Conservation (phyloP, 139 green algal genomes). For the Chlorella ohadii region DNA sequence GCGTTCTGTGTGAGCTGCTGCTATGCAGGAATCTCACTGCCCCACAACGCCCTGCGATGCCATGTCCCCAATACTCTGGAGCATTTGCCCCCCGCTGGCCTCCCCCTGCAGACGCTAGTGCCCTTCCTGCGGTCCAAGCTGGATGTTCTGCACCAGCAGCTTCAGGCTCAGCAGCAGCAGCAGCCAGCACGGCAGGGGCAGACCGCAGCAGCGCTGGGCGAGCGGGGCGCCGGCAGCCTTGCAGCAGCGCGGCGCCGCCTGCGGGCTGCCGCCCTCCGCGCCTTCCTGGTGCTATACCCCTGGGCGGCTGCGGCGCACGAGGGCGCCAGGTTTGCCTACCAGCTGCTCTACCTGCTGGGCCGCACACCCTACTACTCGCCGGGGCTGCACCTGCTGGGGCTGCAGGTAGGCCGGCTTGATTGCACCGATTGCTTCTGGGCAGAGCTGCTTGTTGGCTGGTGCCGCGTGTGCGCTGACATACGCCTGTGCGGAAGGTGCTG, state of each 20-base stretch:
- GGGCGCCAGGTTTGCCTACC: slow-evolving; percentile 67
- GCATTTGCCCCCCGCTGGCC: too few relatives aligned
- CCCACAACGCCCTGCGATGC: too few relatives aligned
- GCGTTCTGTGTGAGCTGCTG: not conserved
- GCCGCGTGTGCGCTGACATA: too few relatives aligned
- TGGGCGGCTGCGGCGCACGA: slow-evolving; percentile 62
- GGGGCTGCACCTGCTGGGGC: slow-evolving; percentile 62
- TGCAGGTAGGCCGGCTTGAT: slow-evolving; percentile 23
- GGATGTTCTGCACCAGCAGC: slow-evolving; percentile 58
- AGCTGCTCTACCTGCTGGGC: slow-evolving; percentile 78
- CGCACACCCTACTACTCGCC: slow-evolving; percentile 60
- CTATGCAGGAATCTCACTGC: too few relatives aligned
- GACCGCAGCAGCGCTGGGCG: not conserved
- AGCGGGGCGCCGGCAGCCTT: not conserved
- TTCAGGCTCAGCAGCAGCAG: slow-evolving; percentile 12
- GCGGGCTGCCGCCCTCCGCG: not conserved
- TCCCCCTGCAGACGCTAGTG: slow-evolving; percentile 77
- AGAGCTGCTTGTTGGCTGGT: too few relatives aligned
- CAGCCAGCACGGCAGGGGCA: not conserved
- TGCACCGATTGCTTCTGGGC: too few relatives aligned
- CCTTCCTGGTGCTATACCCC: slow-evolving; percentile 64
- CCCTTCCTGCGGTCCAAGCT: slow-evolving; percentile 77
- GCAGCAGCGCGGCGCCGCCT: not conserved
- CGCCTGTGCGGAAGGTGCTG: too few relatives aligned
- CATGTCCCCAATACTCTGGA: too few relatives aligned